Base-by-base conservation (phyloP, 2,329 filamentous ascomycete genomes). In the Neopestalotiopsis rosae region DNA sequence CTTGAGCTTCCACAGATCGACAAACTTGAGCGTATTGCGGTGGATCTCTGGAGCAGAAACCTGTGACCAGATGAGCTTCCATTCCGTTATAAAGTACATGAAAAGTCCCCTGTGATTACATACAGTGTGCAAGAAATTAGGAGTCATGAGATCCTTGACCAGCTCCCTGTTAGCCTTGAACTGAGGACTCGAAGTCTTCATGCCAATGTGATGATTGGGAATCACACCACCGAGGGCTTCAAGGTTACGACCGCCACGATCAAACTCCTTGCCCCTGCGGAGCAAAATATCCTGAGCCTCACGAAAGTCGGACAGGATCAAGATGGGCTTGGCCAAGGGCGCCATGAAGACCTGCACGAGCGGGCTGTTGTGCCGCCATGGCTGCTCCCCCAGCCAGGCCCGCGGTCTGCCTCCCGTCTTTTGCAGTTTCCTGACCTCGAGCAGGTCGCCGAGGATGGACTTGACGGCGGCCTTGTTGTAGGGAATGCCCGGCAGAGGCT, bases 111-210 rank as follows among this genome's bases (percentile, higher is more conserved):
- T 38, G 17, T 12, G 32, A 4, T 5, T 1, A 32, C 68, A 61
- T 40, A 71, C 70, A 28, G 68, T 68, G 65, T 79, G 72, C 28
- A 81, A 69, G 63, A 81, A 81, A n/a, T 67, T 69, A 0, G 78
- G 76, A 14, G 78, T 74, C 80, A 82, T 80, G 4, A 81, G 72
- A 52, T 81, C 79, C 61, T 76, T 74, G 14, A 80, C 69, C 5
- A 82, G 72, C 65, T 77, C 73, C 56, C 75, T 76, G 58, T 79
- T 76, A 12, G 42, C 56, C 69, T 75, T 78, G 69, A 76, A 78
- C 17, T 76, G 71, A 2, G 77, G 75, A 61, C 79, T 72, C 17
- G 72, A 70, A 12, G 76, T 76, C 66, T 73, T 70, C 78, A 81
- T 78, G 4, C 71, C 71, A 69, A 81, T 77, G 67, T 81, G 79